Evolutionary conservation across 169 alveolate species (phyloP).

Genomic region (Amoebophrya sp.): DNA sequence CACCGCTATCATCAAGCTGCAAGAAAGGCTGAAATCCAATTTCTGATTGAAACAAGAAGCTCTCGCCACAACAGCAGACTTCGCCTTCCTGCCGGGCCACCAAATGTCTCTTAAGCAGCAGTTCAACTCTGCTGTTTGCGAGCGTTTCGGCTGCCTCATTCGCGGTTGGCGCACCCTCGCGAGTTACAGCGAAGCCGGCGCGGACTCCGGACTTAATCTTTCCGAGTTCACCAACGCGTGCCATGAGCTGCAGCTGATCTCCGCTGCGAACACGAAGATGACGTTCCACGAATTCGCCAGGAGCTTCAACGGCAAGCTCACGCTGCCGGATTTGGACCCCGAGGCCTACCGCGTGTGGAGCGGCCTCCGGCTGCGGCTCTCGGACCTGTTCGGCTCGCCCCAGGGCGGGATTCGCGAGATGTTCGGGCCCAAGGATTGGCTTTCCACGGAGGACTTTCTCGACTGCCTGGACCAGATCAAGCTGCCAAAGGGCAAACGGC

Average conservation of each 20-base stretch:
- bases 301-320: background rate
- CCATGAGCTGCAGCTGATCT: background rate
- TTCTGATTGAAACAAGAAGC: no score
- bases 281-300: background rate
- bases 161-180: background rate
- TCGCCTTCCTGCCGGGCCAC: no score
- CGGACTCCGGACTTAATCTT: background rate
- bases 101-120: background rate
- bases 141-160: background rate
- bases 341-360: background rate
- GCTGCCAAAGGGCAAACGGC: background rate
- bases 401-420: background rate
- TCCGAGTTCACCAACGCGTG: background rate
- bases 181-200: background rate
- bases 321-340: background rate
- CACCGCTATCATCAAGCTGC: no score
- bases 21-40: no score
- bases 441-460: background rate
- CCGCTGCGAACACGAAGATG: background rate
- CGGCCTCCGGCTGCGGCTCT: background rate
- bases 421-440: background rate
- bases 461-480: background rate
- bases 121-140: background rate
- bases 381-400: background rate
- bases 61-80: no score